Evolutionary conservation across 768 basidiomycete species (phyloP), one percentile per base, ranked within the genome.

Genomic region (Amyloporia xantha): DNA sequence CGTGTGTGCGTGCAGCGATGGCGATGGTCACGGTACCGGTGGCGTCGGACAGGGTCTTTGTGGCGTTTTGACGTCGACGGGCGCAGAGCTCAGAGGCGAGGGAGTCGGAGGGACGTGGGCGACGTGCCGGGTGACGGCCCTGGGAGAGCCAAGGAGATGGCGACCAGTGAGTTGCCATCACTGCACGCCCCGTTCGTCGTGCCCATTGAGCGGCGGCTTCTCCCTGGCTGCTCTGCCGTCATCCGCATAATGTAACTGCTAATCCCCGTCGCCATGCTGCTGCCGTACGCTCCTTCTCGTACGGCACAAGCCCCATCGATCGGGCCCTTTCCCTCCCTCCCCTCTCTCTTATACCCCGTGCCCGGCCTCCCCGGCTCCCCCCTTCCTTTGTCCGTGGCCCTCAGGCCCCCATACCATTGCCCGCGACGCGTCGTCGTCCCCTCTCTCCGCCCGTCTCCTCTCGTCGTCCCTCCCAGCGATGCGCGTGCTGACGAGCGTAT

Each of bases 61-160:
- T n/a, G 10, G 9, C n/a, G n/a, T 35, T n/a, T n/a, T n/a, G n/a
- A n/a, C n/a, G n/a, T n/a, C n/a, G n/a, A n/a, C n/a, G n/a, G n/a
- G n/a, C n/a, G n/a, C n/a, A n/a, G n/a, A n/a, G n/a, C n/a, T n/a
- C n/a, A n/a, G n/a, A n/a, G n/a, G n/a, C n/a, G n/a, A n/a, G n/a
- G 20, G 11, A 41, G 12, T 20, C 10, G 39, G 41, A 9, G 17
- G n/a, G n/a, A n/a, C n/a, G n/a, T n/a, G n/a, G n/a, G n/a, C n/a
- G n/a, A n/a, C n/a, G n/a, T n/a, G n/a, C n/a, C n/a, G n/a, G n/a
- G n/a, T n/a, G n/a, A n/a, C n/a, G n/a, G n/a, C n/a, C n/a, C n/a
- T n/a, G 11, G 23, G 26, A 20, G 24, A 28, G 43, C 9, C 44
- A 45, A 36, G 44, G 44, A 33, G 44, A 45, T 20, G 30, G 44